Evolutionary conservation across 2,329 filamentous ascomycete genomes (phyloP), one percentile per base, ranked within the genome.

Genomic region (Epichloe sylvatica): DNA sequence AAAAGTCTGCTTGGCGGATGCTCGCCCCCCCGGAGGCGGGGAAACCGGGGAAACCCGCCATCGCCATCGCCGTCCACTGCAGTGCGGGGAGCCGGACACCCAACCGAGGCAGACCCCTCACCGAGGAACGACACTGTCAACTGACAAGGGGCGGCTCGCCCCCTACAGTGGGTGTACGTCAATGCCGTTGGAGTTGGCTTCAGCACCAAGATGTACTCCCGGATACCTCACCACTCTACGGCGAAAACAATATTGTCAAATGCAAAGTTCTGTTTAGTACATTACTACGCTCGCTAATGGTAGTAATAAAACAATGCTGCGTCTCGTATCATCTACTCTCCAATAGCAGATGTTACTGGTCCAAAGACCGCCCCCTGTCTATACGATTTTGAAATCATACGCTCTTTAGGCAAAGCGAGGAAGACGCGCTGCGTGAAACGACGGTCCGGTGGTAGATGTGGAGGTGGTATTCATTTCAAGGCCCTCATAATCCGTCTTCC

Each of bases 361-460:
- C 17, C n/a, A 35, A 13, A 30, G 12, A 4, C 5, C 13, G 5
- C 30, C 30, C 12, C 35, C n/a, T 13, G 1, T 19, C 11, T 15
- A 17, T 15, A 17, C 2, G 12, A 19, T 17, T 4, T 12, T 11
- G 3, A 15, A 5, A 1, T 11, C 11, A 2, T n/a, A 15, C 34
- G 4, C 8, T 21, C 33, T 8, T 44, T 34, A 77, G 54, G 66
- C 65, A 64, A 82, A 77, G 49, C 71, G 70, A 37, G 79, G 79
- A 52, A 83, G 61, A 51, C 77, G 69, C 36, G 79, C 79, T 4
- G 78, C 78, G 21, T 81, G 67, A 55, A 82, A 82, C 2, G 64
- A 64, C 19, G 50, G 19, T n/a, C 41, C 41, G 12, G 46, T 21
- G 25, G 19, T 38, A 37, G 19, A 34, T n/a, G 25, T 25, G 15